Evolutionary conservation across 2,329 filamentous ascomycete genomes (phyloP).

Genomic region (Thermoascus crustaceus): DNA sequence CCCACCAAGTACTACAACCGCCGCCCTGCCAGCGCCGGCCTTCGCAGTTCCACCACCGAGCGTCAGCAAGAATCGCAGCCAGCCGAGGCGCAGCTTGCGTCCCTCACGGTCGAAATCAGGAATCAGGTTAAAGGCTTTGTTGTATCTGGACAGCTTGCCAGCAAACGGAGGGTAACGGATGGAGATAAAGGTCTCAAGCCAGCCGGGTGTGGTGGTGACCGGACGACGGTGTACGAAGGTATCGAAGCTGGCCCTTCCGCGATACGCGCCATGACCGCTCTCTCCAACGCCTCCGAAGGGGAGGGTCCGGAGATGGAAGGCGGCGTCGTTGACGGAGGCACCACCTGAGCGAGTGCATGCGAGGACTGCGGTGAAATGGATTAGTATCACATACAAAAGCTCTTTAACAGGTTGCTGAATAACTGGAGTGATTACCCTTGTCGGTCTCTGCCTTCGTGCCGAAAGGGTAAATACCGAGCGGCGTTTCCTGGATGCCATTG

Average conservation of each 20-base stretch:
- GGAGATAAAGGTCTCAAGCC: slow-evolving; percentile 50
- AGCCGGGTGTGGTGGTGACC: slow-evolving; percentile 51
- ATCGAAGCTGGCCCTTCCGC: slow-evolving; percentile 62
- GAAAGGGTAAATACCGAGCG: slow-evolving; percentile 77
- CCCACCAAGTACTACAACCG: slow-evolving; percentile 33
- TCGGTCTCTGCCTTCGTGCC: slow-evolving; percentile 70
- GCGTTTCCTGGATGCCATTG: slow-evolving; percentile 73
- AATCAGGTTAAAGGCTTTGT: slow-evolving; percentile 42
- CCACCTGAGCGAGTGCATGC: slow-evolving; percentile 58
- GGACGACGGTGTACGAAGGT: slow-evolving; percentile 53
- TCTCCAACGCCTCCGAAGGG: slow-evolving; percentile 78
- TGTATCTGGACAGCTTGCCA: slow-evolving; percentile 47
- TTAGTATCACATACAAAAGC: slow-evolving; percentile 3
- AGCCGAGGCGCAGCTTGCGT: slow-evolving; percentile 30
- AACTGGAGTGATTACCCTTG: slow-evolving; percentile 48
- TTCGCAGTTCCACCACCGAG: slow-evolving; percentile 34
- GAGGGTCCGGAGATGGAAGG: slow-evolving; percentile 65
- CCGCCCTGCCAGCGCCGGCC: slow-evolving; percentile 27
- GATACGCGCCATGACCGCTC: slow-evolving; percentile 68
- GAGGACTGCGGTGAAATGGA: slow-evolving; percentile 46
- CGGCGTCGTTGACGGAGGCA: slow-evolving; percentile 50
- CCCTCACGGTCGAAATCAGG: slow-evolving; percentile 57
- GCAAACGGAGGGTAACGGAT: slow-evolving; percentile 55
- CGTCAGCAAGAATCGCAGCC: slow-evolving; percentile 32
- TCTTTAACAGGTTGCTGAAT: background rate